Base-by-base conservation (phyloP, 2,329 filamentous ascomycete species). In the Aspergillus carbonarius region DNA sequence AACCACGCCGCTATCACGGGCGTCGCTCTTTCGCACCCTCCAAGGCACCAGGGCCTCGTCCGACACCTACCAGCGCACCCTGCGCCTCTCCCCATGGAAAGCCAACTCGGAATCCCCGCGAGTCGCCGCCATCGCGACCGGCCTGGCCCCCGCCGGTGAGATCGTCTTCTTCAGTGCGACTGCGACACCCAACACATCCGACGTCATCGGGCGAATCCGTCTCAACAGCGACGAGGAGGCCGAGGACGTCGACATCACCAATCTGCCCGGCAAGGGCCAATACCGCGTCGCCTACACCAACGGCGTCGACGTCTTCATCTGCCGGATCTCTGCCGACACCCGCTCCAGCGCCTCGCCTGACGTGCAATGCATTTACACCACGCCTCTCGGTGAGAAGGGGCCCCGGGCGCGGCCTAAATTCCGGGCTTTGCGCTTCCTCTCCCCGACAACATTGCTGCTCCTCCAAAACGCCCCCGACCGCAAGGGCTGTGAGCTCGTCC, bases 211-310 rank as follows among this genome's bases (percentile, higher is more conserved):
- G 63, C 74, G 82, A 20, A 82, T 88, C 54, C 72, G 72, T 12
- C 73, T 87, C 32, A 76, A 74, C 5, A 76, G 77, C 53, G 78
- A 77, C 32, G 78, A 81, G 60, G 85, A 88, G 67, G 79, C 78
- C 13, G 79, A 78, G 60, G 78, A 80, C 65, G 60, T 80, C 46
- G 78, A 80, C 60, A 74, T 80, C 34, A 68, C 71, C 15, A 68
- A 67, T 23, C 61, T 72, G 8, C 66, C 72, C 34, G 63, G 55
- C 15, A 60, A 68, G 37, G 69, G 68, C 17, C 69, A 83, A 39
- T 95, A 89, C 72, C 83, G 88, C 65, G 78, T 97, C 55, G 88
- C 88, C 3, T 97, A 92, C 74, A 93, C 90, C 74, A 87, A 89
- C 67, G 87, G 91, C 63, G 81, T 88, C 70, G 86, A 92, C 64